Conservation (phyloP, 2,329 filamentous ascomycete genomes). For the Fusarium penzigii region DNA sequence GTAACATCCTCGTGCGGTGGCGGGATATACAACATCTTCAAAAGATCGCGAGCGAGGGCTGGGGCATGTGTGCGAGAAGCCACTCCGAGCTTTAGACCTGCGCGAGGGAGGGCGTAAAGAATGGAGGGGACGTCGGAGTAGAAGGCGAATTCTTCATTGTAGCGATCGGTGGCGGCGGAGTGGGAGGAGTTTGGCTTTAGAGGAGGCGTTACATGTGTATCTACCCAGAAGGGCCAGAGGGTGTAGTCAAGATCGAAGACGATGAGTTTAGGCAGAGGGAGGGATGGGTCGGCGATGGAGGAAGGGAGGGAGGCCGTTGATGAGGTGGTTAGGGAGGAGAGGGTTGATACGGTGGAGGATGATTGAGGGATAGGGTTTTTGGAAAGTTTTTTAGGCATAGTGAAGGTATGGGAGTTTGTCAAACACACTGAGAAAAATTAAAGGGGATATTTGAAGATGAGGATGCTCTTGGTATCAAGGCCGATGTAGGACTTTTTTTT, state of each 20-base stretch:
- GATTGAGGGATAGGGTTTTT: constrained; percentile 27
- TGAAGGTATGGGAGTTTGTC: not conserved
- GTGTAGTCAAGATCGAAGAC: constrained; percentile 98
- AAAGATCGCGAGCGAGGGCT: constrained; percentile 76
- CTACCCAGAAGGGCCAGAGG: constrained; percentile 98
- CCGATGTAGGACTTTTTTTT: constrained; percentile 11
- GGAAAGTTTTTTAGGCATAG: constrained; percentile 37
- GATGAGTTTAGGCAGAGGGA: constrained; percentile 77
- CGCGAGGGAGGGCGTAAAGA: constrained; percentile 56
- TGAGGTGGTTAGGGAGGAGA: constrained; percentile 17
- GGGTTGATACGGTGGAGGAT: constrained; percentile 21
- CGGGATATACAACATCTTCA: constrained; percentile 69
- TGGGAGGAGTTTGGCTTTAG: constrained; percentile 52
- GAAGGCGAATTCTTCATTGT: constrained; percentile 69
- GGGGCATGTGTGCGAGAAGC: constrained; percentile 82
- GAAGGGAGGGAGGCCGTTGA: constrained; percentile 38
- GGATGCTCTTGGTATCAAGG: constrained; percentile 10
- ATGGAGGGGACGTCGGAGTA: constrained; percentile 70
- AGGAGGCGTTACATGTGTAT: constrained; percentile 83
- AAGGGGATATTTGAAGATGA: not conserved
- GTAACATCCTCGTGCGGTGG: constrained; percentile 26
- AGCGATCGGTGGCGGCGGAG: constrained; percentile 51
- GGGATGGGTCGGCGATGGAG: constrained; percentile 51
- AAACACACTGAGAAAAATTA: not conserved
- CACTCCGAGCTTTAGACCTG: constrained; percentile 61